Percentiles rank a stretch among this genome's conserved stretches.
phyloP scores from a whole-genome alignment of 805 yeast species.

The Wickerhamiella parazyma region DNA sequence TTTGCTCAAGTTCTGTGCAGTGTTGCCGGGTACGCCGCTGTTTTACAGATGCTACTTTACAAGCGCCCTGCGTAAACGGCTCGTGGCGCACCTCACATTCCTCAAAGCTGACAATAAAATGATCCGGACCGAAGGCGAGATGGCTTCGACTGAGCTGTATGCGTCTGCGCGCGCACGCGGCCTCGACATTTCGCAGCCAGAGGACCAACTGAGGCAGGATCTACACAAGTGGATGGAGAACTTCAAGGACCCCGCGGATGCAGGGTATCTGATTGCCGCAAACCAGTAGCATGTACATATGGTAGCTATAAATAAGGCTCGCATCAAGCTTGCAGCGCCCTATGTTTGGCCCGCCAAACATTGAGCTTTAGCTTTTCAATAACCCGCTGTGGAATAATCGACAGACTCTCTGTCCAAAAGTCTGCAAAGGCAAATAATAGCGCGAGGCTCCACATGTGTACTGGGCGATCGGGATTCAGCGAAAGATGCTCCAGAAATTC shows the following conservation, averaged over 20 bases:
- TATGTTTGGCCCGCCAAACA: constrained; percentile 6
- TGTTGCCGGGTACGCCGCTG: constrained; percentile 12
- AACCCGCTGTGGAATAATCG: constrained; percentile 9
- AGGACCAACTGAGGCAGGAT: constrained; percentile 6
- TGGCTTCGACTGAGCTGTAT: constrained; percentile 12
- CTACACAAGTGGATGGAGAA: constrained; percentile 13
- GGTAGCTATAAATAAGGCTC: too few species aligned
- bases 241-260: constrained; percentile 21
- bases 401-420: constrained; percentile 14
- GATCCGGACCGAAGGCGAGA: constrained; percentile 11
- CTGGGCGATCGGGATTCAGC: constrained; percentile 2
- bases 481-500: constrained; percentile 6
- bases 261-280: constrained; percentile 13
- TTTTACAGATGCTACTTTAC: constrained; percentile 10
- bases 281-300: not conserved
- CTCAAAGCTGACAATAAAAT: constrained; percentile 19
- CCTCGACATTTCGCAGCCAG: constrained; percentile 8
- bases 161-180: constrained; percentile 16
- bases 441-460: constrained; percentile 8
- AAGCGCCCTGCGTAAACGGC: constrained; percentile 8
- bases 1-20: constrained; percentile 13
- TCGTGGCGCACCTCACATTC: constrained; percentile 12
- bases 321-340: not conserved
- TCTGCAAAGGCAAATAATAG: constrained; percentile 8
- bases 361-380: constrained; percentile 14